Conservation (phyloP, 2,329 filamentous ascomycete species). For the Aspergillus proliferans region DNA sequence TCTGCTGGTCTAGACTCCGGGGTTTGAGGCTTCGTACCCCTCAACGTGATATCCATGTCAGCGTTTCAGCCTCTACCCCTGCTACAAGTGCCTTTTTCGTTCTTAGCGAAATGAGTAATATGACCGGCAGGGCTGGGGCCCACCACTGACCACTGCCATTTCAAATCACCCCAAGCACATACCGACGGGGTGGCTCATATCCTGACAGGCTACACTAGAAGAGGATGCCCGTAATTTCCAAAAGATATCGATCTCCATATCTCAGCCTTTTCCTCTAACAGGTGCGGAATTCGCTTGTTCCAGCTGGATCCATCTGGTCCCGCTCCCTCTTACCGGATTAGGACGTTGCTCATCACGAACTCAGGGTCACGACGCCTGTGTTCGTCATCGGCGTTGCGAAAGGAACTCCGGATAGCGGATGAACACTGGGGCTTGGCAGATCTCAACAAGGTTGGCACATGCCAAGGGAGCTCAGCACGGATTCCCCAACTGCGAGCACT, state of each 20-base stretch:
- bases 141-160: neutral
- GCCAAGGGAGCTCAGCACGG: neutral
- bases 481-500: neutral
- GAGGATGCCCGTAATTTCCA: neutral
- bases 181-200: neutral
- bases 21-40: neutral
- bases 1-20: neutral
- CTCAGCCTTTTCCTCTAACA: neutral
- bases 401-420: neutral
- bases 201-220: neutral
- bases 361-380: neutral
- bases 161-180: neutral
- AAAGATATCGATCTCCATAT: neutral
- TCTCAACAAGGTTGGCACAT: neutral
- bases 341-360: neutral
- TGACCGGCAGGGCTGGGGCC: neutral
- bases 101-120: neutral
- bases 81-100: neutral
- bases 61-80: neutral
- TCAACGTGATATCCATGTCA: neutral
- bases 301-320: neutral
- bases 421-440: neutral
- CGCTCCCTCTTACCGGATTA: neutral
- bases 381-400: neutral
- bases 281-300: neutral